A percentile compares a stretch with the other conserved stretches of the same genome.
These are phyloP conservation scores for Dentipellis sp. DNA, from an alignment of 768 basidiomycete genomes.

Conservation along the genomic window DNA sequence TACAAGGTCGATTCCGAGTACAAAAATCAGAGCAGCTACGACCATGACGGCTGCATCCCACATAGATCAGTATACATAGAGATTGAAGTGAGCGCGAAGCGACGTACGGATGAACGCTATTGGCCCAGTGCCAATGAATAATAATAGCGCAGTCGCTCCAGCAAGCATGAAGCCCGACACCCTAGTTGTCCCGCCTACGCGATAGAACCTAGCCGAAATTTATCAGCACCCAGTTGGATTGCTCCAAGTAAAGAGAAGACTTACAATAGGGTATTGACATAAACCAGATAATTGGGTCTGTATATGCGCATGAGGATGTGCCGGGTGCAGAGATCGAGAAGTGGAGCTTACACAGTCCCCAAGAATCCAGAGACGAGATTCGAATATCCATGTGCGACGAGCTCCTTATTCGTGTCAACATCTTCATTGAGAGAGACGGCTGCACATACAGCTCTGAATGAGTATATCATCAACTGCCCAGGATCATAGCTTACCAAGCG, in stretches of 20 bases:
- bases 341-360: conserved; percentile 65
- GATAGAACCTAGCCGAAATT: conserved; percentile 57
- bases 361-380: conserved; percentile 75
- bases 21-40: conserved; percentile 87
- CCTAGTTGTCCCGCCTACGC: conserved; percentile 82
- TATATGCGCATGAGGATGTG: neutral
- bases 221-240: conserved; percentile 11
- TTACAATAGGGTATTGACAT: conserved; percentile 57
- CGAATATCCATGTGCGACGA: conserved; percentile 87
- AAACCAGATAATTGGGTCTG: conserved; percentile 81
- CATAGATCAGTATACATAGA: neutral
- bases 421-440: conserved; percentile 87
- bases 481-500: conserved; percentile 45
- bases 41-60: conserved; percentile 69
- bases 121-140: conserved; percentile 79
- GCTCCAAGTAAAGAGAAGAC: neutral
- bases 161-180: conserved; percentile 83
- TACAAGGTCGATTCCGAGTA: conserved; percentile 87
- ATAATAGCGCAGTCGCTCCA: conserved; percentile 54
- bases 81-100: neutral
- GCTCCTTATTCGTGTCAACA: conserved; percentile 85
- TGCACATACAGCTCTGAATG: conserved; percentile 16
- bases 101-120: conserved; percentile 86
- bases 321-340: neutral
- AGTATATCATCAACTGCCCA: neutral